Evolutionary conservation across 805 yeast genomes (phyloP).

Genomic region (Kodamaea sagamina): DNA sequence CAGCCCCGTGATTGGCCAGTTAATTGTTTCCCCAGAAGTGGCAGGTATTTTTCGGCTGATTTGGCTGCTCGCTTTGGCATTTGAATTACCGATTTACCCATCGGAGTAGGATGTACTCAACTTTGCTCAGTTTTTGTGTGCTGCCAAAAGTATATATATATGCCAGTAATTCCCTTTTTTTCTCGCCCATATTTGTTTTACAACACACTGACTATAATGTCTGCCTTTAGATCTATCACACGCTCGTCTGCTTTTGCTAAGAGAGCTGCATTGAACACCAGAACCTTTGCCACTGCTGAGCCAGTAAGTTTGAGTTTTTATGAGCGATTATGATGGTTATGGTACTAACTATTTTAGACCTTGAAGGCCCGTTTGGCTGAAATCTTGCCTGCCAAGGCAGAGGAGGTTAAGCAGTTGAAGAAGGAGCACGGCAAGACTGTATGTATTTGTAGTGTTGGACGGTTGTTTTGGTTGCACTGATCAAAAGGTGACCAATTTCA

Average conservation of each 20-base stretch:
- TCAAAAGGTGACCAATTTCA: no score
- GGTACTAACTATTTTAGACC: slow-evolving; percentile 46
- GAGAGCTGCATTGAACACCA: slow-evolving; percentile 23
- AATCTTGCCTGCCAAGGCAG: slow-evolving; percentile 87
- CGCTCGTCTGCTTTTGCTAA: slow-evolving; percentile 34
- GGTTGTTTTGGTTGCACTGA: no score
- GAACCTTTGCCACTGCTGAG: slow-evolving; percentile 41
- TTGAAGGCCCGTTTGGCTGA: slow-evolving; percentile 94
- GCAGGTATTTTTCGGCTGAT: slow-evolving; percentile 8
- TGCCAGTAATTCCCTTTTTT: slow-evolving; percentile 17
- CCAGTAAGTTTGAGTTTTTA: slow-evolving; percentile 25
- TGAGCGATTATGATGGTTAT: background rate
- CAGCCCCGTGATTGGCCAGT: slow-evolving; percentile 14
- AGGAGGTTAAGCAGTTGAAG: slow-evolving; percentile 86
- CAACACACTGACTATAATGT: slow-evolving; percentile 23
- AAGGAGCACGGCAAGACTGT: slow-evolving; percentile 85
- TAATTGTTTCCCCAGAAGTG: slow-evolving; percentile 8
- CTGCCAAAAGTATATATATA: slow-evolving; percentile 13
- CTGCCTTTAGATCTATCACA: slow-evolving; percentile 39
- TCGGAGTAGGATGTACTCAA: slow-evolving; percentile 10
- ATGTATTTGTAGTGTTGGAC: slow-evolving; percentile 28
- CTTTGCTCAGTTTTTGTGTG: slow-evolving; percentile 7
- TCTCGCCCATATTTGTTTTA: slow-evolving; percentile 5
- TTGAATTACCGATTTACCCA: background rate
- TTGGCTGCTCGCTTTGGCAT: background rate